Percentiles rank a stretch among this genome's conserved stretches.
Evolutionary conservation across 2,329 filamentous ascomycete species (phyloP).

Genomic region (Aureobasidium sp.): DNA sequence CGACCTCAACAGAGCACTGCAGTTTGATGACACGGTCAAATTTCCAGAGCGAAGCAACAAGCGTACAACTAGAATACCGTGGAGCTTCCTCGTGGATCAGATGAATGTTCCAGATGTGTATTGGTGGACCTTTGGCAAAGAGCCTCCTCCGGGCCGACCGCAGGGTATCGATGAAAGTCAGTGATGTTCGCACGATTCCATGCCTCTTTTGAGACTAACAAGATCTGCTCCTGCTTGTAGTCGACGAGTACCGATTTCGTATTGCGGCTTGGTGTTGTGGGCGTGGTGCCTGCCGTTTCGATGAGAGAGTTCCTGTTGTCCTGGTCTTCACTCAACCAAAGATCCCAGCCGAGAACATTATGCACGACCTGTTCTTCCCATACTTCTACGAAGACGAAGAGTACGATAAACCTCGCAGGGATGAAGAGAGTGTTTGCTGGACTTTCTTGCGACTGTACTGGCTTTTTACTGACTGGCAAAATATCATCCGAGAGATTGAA

Average conservation of each 20-base stretch:
- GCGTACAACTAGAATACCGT: conserved; percentile 27
- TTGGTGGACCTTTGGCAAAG: conserved; percentile 31
- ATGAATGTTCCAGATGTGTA: conserved; percentile 35
- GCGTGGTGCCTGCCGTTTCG: conserved; percentile 28
- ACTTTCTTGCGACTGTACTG: conserved; percentile 30
- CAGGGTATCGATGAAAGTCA: conserved; percentile 2
- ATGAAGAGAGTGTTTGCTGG: conserved; percentile 33
- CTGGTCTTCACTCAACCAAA: conserved; percentile 31
- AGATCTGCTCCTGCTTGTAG: conserved; percentile 14
- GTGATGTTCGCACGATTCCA: not conserved
- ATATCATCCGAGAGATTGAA: conserved; percentile 31
- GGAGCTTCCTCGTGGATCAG: conserved; percentile 33
- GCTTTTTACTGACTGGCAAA: conserved; percentile 33
- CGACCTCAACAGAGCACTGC: conserved; percentile 30
- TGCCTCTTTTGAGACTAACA: not conserved
- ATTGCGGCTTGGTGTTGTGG: conserved; percentile 31
- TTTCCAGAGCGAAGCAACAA: conserved; percentile 31
- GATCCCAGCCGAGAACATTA: conserved; percentile 28
- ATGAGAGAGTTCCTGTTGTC: conserved; percentile 27
- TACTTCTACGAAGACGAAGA: conserved; percentile 29
- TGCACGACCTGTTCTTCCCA: conserved; percentile 29
- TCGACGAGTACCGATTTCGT: conserved; percentile 30
- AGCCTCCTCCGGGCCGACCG: conserved; percentile 23
- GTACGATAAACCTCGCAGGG: conserved; percentile 26
- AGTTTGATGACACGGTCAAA: conserved; percentile 30